Evolutionary conservation across 1,139 yeast species (phyloP).

Genomic region (Debaryomycetaceae sp.): DNA sequence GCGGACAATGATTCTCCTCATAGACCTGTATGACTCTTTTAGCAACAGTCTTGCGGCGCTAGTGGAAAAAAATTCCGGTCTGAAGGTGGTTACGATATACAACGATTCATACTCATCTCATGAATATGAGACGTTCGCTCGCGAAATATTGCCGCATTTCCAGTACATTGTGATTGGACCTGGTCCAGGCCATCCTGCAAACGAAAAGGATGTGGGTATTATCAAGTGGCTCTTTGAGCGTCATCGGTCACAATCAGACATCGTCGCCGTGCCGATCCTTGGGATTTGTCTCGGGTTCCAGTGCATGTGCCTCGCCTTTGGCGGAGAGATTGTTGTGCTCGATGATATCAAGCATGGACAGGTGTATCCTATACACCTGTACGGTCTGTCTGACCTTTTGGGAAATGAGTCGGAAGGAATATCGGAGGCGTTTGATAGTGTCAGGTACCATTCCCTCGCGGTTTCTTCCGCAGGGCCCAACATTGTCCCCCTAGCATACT

Average conservation of each 20-base stretch:
- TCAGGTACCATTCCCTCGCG: conserved; percentile 81
- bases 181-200: conserved; percentile 88
- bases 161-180: conserved; percentile 87
- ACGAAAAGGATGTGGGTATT: conserved; percentile 59
- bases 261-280: conserved; percentile 47
- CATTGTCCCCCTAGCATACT: conserved; percentile 48
- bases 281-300: conserved; percentile 96
- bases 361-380: conserved; percentile 41
- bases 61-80: conserved; percentile 42
- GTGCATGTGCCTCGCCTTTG: conserved; percentile 59
- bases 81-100: conserved; percentile 57
- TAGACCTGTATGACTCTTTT: conserved; percentile 93
- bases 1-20: conserved; percentile 44
- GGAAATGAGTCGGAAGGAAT: conserved; percentile 9
- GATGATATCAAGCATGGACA: conserved; percentile 76
- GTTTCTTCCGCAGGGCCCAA: conserved; percentile 25
- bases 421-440: conserved; percentile 41
- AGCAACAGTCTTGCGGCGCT: conserved; percentile 69
- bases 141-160: conserved; percentile 35
- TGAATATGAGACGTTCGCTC: conserved; percentile 24
- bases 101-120: conserved; percentile 49
- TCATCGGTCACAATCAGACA: conserved; percentile 9
- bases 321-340: conserved; percentile 44
- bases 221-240: conserved; percentile 41
- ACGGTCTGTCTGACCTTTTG: conserved; percentile 21